Evolutionary conservation across 495 filamentous ascomycete genomes (phyloP).

Genomic region (Bacidia rubella): DNA sequence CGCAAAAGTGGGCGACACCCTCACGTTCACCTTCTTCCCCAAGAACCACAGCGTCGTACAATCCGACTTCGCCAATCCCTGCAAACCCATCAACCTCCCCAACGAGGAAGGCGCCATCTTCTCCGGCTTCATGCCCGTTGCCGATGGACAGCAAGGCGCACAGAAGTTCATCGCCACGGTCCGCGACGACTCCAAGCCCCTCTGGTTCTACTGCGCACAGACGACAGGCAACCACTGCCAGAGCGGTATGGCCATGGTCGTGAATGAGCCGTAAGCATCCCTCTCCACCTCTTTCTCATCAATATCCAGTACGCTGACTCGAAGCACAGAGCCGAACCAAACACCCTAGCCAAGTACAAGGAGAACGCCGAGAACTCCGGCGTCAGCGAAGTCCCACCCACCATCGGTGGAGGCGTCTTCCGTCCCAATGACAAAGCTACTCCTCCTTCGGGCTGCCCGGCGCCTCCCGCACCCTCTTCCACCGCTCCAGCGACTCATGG

Average conservation of each 20-base stretch:
- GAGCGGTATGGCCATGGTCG: constrained; percentile 53
- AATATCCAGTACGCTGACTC: background rate
- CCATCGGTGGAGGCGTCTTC: constrained; percentile 17
- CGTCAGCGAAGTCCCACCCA: constrained; percentile 15
- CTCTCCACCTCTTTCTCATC: background rate
- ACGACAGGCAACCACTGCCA: constrained; percentile 51
- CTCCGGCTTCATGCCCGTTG: constrained; percentile 48
- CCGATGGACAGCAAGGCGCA: constrained; percentile 1
- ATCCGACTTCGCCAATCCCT: constrained; percentile 56
- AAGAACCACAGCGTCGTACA: constrained; percentile 61
- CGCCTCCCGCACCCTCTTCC: background rate
- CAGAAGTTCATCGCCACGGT: constrained; percentile 43
- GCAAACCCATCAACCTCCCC: constrained; percentile 40
- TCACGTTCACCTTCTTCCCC: constrained; percentile 59
- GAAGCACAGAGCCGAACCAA: constrained; percentile 18
- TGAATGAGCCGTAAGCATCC: constrained; percentile 52
- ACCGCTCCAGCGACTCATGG: background rate
- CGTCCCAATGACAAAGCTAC: constrained; percentile 3
- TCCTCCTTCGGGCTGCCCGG: background rate
- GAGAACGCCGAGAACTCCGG: constrained; percentile 26
- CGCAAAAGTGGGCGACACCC: constrained; percentile 44
- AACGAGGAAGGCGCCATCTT: constrained; percentile 47
- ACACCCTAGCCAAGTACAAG: constrained; percentile 40
- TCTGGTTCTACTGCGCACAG: constrained; percentile 51
- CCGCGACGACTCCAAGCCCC: constrained; percentile 42